phyloP scores from a whole-genome alignment of 1,284 basidiomycete genomes.

The Baeospora myosura region DNA sequence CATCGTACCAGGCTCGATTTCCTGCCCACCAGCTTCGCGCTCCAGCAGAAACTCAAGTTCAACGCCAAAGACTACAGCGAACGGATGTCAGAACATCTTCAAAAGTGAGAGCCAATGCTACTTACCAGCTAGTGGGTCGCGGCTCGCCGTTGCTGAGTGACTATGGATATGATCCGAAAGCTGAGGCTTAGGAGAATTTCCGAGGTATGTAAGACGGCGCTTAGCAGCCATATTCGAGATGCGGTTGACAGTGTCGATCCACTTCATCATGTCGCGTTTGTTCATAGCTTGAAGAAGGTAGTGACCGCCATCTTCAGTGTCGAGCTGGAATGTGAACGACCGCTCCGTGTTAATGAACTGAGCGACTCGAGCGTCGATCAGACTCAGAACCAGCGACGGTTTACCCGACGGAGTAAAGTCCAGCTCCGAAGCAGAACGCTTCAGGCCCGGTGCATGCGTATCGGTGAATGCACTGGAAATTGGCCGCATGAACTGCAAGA shows the following conservation, averaged over 20 bases:
- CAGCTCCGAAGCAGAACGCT: conserved; percentile 61
- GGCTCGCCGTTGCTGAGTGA: conserved; percentile 30
- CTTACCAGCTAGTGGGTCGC: conserved; percentile 52
- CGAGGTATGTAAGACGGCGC: conserved; percentile 74
- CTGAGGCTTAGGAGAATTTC: conserved; percentile 61
- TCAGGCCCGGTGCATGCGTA: conserved; percentile 33
- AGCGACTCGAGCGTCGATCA: conserved; percentile 62
- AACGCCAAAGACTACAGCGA: conserved; percentile 63
- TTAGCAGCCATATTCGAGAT: conserved; percentile 67
- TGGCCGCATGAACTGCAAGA: conserved; percentile 79
- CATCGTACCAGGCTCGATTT: conserved; percentile 47
- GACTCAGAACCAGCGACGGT: conserved; percentile 63
- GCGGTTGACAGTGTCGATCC: conserved; percentile 66
- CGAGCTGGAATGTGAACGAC: conserved; percentile 72
- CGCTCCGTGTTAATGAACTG: conserved; percentile 72
- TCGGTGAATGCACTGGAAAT: conserved; percentile 77
- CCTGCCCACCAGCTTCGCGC: conserved; percentile 48
- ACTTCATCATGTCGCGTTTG: conserved; percentile 61
- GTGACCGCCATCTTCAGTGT: conserved; percentile 79
- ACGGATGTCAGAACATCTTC: conserved; percentile 7
- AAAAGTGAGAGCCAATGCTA: conserved; percentile 7
- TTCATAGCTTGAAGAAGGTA: conserved; percentile 69
- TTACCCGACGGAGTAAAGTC: conserved; percentile 66
- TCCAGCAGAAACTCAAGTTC: conserved; percentile 60
- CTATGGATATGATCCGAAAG: conserved; percentile 63